A percentile compares a stretch with the other conserved stretches of the same genome.
These are phyloP conservation scores for Radiomyces spectabilis DNA, from an alignment of 192 early-diverging fungal genomes.

Conservation along the genomic window DNA sequence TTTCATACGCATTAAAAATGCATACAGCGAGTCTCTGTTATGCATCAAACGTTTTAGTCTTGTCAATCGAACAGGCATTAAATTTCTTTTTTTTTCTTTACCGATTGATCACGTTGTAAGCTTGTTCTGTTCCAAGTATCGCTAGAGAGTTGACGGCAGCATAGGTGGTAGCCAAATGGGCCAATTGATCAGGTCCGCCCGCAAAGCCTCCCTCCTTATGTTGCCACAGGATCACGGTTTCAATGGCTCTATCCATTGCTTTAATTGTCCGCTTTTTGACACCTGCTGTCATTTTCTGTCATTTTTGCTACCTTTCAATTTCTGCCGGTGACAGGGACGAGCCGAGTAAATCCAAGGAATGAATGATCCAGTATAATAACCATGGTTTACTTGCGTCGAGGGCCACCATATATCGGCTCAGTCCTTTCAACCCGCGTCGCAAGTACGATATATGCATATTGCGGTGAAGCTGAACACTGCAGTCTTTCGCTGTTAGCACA, in stretches of 20 bases:
- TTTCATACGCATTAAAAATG: constrained; percentile 80
- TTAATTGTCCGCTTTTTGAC: background rate
- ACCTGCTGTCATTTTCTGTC: too few species aligned
- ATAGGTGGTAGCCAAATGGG: constrained; percentile 87
- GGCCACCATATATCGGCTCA: constrained; percentile 47
- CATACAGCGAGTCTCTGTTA: constrained; percentile 48
- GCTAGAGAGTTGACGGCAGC: constrained; percentile 81
- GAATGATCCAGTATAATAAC: constrained; percentile 87
- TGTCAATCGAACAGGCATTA: too few species aligned
- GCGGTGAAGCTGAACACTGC: constrained; percentile 42
- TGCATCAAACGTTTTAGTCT: too few species aligned
- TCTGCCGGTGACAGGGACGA: constrained; percentile 38
- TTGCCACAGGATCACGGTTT: constrained; percentile 61
- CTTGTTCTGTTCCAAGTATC: constrained; percentile 65
- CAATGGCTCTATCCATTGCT: constrained; percentile 34
- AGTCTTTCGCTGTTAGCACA: background rate
- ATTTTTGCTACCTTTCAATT: constrained; percentile 27
- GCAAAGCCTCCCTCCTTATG: constrained; percentile 73
- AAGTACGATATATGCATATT: constrained; percentile 54
- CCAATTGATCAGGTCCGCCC: constrained; percentile 78
- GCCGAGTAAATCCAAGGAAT: constrained; percentile 74
- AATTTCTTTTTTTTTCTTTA: constrained; percentile 5
- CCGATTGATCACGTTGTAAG: constrained; percentile 59
- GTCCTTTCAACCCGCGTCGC: constrained; percentile 32
- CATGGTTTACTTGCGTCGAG: constrained; percentile 89